Evolutionary conservation across 2,329 filamentous ascomycete species (phyloP).

Genomic region (Ophiobolus disseminans): DNA sequence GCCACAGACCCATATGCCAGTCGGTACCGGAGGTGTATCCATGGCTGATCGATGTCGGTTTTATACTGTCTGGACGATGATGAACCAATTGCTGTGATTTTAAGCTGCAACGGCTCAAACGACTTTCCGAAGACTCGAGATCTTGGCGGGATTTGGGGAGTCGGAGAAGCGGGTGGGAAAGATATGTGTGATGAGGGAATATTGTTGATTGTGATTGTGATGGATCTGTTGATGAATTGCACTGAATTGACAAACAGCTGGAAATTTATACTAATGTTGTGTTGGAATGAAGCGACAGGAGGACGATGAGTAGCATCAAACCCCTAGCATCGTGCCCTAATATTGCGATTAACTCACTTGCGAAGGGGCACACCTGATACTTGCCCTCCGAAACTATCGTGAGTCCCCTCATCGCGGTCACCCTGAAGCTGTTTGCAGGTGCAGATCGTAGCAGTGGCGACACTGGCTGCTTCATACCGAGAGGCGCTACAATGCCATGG

Average conservation of each 20-base stretch:
- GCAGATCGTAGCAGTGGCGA: neutral
- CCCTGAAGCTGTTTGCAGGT: neutral
- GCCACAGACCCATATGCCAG: neutral
- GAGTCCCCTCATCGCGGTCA: neutral
- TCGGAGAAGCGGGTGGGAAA: too few species aligned
- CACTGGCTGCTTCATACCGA: conserved; percentile 6
- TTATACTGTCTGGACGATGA: neutral
- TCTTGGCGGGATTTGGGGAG: too few species aligned
- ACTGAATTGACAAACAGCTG: neutral
- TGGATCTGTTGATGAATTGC: neutral
- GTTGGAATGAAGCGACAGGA: conserved; percentile 3
- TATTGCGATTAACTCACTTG: neutral
- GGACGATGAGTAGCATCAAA: neutral
- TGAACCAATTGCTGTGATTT: neutral
- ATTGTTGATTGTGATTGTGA: neutral
- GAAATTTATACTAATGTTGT: neutral
- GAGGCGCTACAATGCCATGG: neutral
- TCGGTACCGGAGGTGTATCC: neutral
- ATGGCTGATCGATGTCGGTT: neutral
- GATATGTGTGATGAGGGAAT: neutral
- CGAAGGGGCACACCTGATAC: neutral
- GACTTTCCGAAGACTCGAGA: too few species aligned
- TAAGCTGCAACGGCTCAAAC: too few species aligned
- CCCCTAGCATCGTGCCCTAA: conserved; percentile 5
- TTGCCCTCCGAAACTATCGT: conserved; percentile 1